Conservation (phyloP, 495 filamentous ascomycete genomes). For the Friedmanniomyces simplex region DNA sequence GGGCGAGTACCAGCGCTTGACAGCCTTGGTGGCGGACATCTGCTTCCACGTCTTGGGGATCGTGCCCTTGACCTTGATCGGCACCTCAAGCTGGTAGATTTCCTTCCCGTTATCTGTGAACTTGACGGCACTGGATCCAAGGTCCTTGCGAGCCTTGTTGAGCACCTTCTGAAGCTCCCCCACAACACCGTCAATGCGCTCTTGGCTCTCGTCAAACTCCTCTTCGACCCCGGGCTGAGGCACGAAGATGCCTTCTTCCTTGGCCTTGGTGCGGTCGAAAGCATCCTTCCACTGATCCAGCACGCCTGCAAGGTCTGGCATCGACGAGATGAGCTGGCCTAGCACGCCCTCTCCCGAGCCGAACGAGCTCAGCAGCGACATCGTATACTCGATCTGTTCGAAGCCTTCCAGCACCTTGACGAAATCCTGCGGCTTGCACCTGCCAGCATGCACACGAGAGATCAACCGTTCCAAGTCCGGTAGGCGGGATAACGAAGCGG, state of each 20-base stretch:
- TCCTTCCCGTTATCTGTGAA: slow-evolving; percentile 93
- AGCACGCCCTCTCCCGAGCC: slow-evolving; percentile 69
- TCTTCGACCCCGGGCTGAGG: slow-evolving; percentile 83
- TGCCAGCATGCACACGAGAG: slow-evolving; percentile 85
- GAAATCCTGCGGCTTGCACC: slow-evolving; percentile 83
- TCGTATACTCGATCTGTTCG: slow-evolving; percentile 89
- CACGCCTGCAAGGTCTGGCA: slow-evolving; percentile 71
- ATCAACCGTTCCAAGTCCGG: slow-evolving; percentile 92
- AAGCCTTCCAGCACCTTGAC: slow-evolving; percentile 92
- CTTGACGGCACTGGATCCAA: slow-evolving; percentile 58
- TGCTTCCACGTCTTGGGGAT: slow-evolving; percentile 86
- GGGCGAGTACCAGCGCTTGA: slow-evolving; percentile 90
- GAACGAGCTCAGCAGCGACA: slow-evolving; percentile 61
- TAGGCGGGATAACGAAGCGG: slow-evolving; percentile 73
- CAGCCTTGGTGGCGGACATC: slow-evolving; percentile 83
- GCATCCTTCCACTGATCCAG: slow-evolving; percentile 82
- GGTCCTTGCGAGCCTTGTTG: slow-evolving; percentile 54
- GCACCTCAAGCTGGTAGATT: slow-evolving; percentile 90
- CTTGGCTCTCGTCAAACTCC: slow-evolving; percentile 84
- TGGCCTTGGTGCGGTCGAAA: slow-evolving; percentile 76
- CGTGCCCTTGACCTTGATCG: slow-evolving; percentile 60
- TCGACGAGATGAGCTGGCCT: slow-evolving; percentile 65
- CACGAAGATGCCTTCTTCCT: slow-evolving; percentile 63
- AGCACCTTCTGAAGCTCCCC: slow-evolving; percentile 60
- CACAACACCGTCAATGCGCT: slow-evolving; percentile 60